A percentile compares a stretch with the other conserved stretches of the same genome.
phyloP scores from a whole-genome alignment of 768 basidiomycete species.

The Leucosporidium creatinivorum region DNA sequence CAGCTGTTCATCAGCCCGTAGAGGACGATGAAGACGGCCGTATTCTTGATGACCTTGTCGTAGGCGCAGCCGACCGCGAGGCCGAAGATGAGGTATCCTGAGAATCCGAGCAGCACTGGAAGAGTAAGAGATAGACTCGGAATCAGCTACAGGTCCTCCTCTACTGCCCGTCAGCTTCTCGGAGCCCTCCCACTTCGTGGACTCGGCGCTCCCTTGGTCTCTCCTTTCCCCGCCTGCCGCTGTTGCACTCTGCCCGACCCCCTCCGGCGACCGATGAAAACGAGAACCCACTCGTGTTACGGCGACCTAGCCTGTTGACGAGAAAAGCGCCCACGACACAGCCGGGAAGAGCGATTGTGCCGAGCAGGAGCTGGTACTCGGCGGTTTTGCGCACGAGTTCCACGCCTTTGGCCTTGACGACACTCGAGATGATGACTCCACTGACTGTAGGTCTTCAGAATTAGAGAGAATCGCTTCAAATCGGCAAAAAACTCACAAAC shows the following conservation, averaged over 20 bases:
- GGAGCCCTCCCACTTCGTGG: too few relatives aligned
- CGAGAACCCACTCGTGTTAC: constrained; percentile 3
- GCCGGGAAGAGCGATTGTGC: constrained; percentile 59
- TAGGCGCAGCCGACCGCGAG: constrained; percentile 57
- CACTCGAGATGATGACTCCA: constrained; percentile 58
- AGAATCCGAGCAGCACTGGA: constrained; percentile 23
- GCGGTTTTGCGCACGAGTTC: constrained; percentile 50
- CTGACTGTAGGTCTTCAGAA: constrained; percentile 41
- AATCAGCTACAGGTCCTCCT: too few relatives aligned
- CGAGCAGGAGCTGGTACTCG: constrained; percentile 63
- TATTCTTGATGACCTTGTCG: constrained; percentile 54
- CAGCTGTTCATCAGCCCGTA: not conserved
- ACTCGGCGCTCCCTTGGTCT: too few relatives aligned
- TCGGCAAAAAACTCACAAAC: not conserved
- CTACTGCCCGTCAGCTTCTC: too few relatives aligned
- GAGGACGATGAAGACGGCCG: constrained; percentile 62
- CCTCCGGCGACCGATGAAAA: too few relatives aligned
- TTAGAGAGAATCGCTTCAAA: not conserved
- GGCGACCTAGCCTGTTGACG: constrained; percentile 20
- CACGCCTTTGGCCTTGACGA: constrained; percentile 50
- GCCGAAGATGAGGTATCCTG: constrained; percentile 51
- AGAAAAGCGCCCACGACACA: constrained; percentile 43
- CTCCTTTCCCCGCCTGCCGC: too few relatives aligned
- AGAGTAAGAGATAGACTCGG: not conserved
- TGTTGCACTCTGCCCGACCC: too few relatives aligned